Conservation (phyloP, 371 early-diverging fungal species). For the Dichotomocladium elegans region DNA sequence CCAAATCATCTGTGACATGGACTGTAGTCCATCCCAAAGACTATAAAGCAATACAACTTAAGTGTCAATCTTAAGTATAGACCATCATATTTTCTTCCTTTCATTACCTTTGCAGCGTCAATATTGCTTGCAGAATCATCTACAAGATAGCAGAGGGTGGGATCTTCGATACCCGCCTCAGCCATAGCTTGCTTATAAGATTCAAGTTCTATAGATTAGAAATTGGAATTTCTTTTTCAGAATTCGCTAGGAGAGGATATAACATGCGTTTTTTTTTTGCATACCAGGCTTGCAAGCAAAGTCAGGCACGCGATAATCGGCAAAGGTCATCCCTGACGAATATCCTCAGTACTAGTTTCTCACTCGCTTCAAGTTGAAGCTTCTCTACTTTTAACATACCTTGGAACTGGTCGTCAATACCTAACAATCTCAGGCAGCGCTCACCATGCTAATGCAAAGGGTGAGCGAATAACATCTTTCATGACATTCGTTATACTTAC, state of each 20-base stretch:
- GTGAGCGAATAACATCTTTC: too few species aligned
- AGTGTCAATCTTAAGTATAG: too few species aligned
- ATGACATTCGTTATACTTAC: slow-evolving; percentile 26
- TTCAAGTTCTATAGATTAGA: slow-evolving; percentile 21
- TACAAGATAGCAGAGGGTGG: slow-evolving; percentile 65
- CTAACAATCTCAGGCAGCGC: slow-evolving; percentile 62
- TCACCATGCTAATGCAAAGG: slow-evolving; percentile 56
- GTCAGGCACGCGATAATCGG: slow-evolving; percentile 66
- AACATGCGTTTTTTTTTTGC: too few species aligned
- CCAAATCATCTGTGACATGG: slow-evolving; percentile 54
- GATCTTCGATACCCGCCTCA: slow-evolving; percentile 60
- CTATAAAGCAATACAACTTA: slow-evolving; percentile 16
- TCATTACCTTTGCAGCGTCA: slow-evolving; percentile 51
- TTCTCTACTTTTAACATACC: too few species aligned
- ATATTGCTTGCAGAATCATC: slow-evolving; percentile 74
- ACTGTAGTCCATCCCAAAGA: slow-evolving; percentile 72
- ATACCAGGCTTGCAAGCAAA: slow-evolving; percentile 80
- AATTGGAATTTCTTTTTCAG: too few species aligned
- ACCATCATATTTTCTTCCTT: too few species aligned
- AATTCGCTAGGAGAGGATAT: too few species aligned
- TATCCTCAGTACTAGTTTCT: neutral
- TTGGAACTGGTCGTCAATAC: slow-evolving; percentile 73
- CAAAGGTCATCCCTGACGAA: slow-evolving; percentile 56
- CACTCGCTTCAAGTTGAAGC: neutral
- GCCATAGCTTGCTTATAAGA: slow-evolving; percentile 66